These are phyloP conservation scores for Tuber calosporum DNA, from an alignment of 495 filamentous ascomycete species.

Conservation along the genomic window DNA sequence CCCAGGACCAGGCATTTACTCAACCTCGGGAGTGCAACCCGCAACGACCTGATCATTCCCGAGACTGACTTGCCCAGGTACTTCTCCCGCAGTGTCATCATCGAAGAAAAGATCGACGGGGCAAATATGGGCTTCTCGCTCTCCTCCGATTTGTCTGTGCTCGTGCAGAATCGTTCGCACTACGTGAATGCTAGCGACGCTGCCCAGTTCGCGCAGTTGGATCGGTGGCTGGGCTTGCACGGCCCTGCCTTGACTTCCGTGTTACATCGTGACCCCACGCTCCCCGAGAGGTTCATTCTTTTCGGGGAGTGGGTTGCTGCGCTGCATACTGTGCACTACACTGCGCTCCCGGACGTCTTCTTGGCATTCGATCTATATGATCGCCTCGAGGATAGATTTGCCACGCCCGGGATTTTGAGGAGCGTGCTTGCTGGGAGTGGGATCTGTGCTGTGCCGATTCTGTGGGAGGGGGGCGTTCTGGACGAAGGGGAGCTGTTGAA, in stretches of 20 bases:
- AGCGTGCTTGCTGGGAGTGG: slow-evolving; percentile 8
- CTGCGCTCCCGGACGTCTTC: slow-evolving; percentile 15
- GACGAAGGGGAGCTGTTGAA: slow-evolving; percentile 14
- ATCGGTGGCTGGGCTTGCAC: slow-evolving; percentile 13
- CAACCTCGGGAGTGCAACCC: slow-evolving; percentile 25
- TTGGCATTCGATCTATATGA: slow-evolving; percentile 30
- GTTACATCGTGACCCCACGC: slow-evolving; percentile 4
- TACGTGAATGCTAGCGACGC: slow-evolving; percentile 21
- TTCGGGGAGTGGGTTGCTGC: slow-evolving; percentile 33
- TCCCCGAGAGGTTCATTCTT: slow-evolving; percentile 21
- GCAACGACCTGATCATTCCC: slow-evolving; percentile 23
- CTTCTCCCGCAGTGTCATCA: slow-evolving; percentile 2
- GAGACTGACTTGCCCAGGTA: slow-evolving; percentile 3
- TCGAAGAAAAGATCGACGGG: slow-evolving; percentile 32
- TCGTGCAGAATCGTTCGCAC: slow-evolving; percentile 29
- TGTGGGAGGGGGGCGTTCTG: slow-evolving; percentile 18
- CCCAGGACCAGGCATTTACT: slow-evolving; percentile 20
- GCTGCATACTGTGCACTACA: slow-evolving; percentile 21
- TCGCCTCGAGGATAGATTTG: slow-evolving; percentile 14
- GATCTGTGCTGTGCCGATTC: slow-evolving; percentile 20
- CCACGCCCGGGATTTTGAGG: neutral
- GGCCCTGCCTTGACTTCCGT: slow-evolving; percentile 6
- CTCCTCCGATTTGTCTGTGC: slow-evolving; percentile 7
- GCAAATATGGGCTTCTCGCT: slow-evolving; percentile 31
- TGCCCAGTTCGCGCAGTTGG: slow-evolving; percentile 23